Evolutionary conservation across 176 grass and related monocot genomes (phyloP).

Genomic region (Zea luxurians): DNA sequence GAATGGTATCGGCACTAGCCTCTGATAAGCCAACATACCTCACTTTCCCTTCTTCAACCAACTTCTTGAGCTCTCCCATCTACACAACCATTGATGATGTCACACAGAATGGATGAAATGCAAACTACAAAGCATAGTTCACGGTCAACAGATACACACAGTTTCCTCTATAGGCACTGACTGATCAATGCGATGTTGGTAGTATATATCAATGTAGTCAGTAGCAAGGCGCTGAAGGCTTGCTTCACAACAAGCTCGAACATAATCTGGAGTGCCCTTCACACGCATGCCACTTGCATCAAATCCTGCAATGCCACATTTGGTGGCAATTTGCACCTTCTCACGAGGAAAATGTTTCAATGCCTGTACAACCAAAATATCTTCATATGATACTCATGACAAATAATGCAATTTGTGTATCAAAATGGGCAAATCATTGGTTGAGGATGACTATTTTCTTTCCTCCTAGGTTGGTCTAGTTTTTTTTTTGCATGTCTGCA

Average conservation of each 20-base stretch:
- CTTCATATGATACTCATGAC: conserved; percentile 3
- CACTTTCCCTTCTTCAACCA: conserved; percentile 75
- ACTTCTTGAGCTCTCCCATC: conserved; percentile 74
- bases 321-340: conserved; percentile 70
- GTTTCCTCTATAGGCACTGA: conserved; percentile 81
- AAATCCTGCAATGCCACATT: conserved; percentile 64
- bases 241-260: conserved; percentile 54
- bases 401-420: conserved; percentile 6
- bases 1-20: conserved; percentile 66
- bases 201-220: conserved; percentile 89
- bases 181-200: conserved; percentile 72
- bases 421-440: not conserved
- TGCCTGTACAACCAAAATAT: conserved; percentile 47
- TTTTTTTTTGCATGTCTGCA: conserved; percentile 40
- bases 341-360: conserved; percentile 67
- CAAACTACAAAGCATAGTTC: conserved; percentile 14
- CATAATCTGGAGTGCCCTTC: conserved; percentile 70
- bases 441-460: not conserved
- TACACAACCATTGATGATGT: conserved; percentile 39
- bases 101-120: conserved; percentile 16
- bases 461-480: not conserved
- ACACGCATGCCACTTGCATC: conserved; percentile 44
- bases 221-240: conserved; percentile 62
- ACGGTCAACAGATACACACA: conserved; percentile 43
- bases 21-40: conserved; percentile 81